Base-by-base conservation (phyloP, 2,329 filamentous ascomycete genomes). In the Claviceps quebecensis region DNA sequence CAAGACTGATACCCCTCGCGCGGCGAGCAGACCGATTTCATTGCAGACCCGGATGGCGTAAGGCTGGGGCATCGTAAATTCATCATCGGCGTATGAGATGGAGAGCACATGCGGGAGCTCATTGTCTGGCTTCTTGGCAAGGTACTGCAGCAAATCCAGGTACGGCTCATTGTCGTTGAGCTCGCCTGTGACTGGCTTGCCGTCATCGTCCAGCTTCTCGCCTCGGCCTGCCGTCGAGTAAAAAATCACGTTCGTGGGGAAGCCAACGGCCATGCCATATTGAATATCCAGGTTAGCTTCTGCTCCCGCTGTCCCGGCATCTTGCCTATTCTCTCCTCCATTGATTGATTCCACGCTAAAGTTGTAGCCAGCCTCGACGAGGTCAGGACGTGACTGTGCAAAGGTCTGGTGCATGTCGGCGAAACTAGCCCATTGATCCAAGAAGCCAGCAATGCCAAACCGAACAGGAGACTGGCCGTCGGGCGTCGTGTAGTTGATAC, bases 51-150 rank as follows among this genome's bases (percentile, higher is more conserved):
- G 69, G 50, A 65, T 59, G 0, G 77, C 77, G 54, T 80, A 81
- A 1, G 67, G 63, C 5, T 54, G 55, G 2, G 77, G 77, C 0
- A 81, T 74, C 0, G 71, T 70, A 47, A 76, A 68, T 63, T 81
- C 78, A 55, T 80, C 73, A 56, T 81, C 77, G 14, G 72, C 75
- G 59, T 81, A 82, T 14, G 75, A 78, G 19, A 78, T 72, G 46
- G 74, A 75, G 13, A 82, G 68, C 2, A 81, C 73, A 49, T 77
- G 75, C 1, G 79, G 78, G 13, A 80, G 59, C 19, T 70, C 61
- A 14, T 65, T 60, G 46, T 74, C 69, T 1, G 65, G 60, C 53
- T 70, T 66, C 22, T 57, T 61, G 1, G 80, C 65, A 7, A 81
- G 63, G 53, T 73, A 69, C 51, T 76, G 66, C 14, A 80, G 64